Evolutionary conservation across 768 basidiomycete species (phyloP), one percentile per base, ranked within the genome.

Genomic region (Leccinum ochraceum): DNA sequence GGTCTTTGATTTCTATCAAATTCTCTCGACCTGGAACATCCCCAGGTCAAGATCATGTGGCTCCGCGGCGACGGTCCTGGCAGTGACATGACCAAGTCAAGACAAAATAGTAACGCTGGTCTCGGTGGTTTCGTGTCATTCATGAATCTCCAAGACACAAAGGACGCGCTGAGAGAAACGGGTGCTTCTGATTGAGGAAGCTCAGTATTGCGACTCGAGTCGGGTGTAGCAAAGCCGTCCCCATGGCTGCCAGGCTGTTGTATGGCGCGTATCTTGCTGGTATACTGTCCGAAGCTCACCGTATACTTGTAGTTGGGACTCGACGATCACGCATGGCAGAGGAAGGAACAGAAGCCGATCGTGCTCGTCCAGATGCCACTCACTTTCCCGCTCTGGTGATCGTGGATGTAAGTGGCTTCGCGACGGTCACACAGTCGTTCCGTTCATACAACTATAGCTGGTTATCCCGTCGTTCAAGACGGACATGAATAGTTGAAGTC

Each of bases 151-250:
- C 26, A 26, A 26, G 26, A 26, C 26, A 26, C 26, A 26, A 26
- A 88, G 65, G 70, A 78, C 76, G 96, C 96, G 3, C 78, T 97
- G 20, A 87, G 90, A 26, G 91, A 96, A 70, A 83, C 92, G 57
- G 96, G 98, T 67, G 95, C 95, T 2, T 86, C 88, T 61, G 94
- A 97, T 48, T 99, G 96, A 96, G 93, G 92, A 59, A 95, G 95
- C 7, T 91, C 83, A 44, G 73, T 92, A 22, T 77, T 99, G 4
- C 28, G 28, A 28, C 28, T 28, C 82, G 93, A 14, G 92, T 95
- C 5, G 94, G 94, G 14, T 99, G 96, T 95, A 95, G 96, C 71
- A 98, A 98, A 76, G 92, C 95, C 3, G 92, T 98, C 6, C 90
- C 94, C 16, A 78, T 97, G 50, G 93, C 89, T 30, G 77, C 82